Base-by-base conservation (phyloP, 352 stramenopile genomes). In the Globisporangium parvum region DNA sequence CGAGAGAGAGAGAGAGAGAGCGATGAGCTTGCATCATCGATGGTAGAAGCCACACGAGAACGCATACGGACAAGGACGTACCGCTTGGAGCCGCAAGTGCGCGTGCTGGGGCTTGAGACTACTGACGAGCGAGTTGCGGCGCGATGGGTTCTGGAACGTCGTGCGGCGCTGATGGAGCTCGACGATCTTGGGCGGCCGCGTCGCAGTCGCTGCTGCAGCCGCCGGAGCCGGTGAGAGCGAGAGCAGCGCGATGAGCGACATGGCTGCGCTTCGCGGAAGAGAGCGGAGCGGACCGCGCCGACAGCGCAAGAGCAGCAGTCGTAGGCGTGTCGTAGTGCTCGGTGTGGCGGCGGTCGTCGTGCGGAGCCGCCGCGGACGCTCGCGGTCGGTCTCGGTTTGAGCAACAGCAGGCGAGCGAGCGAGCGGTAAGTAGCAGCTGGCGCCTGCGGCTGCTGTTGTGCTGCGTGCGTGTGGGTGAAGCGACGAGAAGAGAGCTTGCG, bases 171-270 rank as follows among this genome's bases (percentile, higher is more conserved):
- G 48, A 51, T 51, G 53, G 15, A 57, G 33, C 9, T 62, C 56
- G 20, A 35, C 31, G 17, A 56, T 42, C 49, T 62, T 53, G 20
- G 41, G n/a, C 9, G 48, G 33, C 40, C 47, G 20, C 15, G 47
- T 15, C 26, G 12, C 26, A 6, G 6, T n/a, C 12, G 24, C 24
- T n/a, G 23, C 23, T 18, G 41, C 41, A 24, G 42, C 42, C 6
- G 47, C 46, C 20, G 55, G 28, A 11, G 54, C 52, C 1, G 55
- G 45, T 0, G 53, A 59, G 21, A 59, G 53, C n/a, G 53, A 59
- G 44, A 59, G 53, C 53, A 59, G 46, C 4, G 53, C 53, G 45
- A 35, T 59, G 53, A 59, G 53, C 45, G 53, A 59, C 53, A 59
- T 59, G 21, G 31, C 23, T 23, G 1, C 23, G 41, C 8, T 40